Evolutionary conservation across 2,329 filamentous ascomycete species (phyloP).

Genomic region (Aureobasidium pullulans): DNA sequence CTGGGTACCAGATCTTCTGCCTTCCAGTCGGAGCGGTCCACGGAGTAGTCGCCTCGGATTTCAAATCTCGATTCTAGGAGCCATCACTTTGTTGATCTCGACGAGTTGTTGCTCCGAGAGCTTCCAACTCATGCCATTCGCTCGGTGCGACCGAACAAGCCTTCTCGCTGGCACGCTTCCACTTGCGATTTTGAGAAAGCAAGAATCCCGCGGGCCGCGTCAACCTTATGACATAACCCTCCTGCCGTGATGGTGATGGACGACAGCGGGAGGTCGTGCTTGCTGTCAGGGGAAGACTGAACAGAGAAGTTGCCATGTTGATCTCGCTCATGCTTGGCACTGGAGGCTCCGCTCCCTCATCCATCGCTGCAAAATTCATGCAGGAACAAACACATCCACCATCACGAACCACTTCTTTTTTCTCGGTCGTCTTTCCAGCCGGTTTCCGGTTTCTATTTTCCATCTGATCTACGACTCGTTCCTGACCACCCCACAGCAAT

Average conservation of each 20-base stretch:
- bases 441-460: constrained; percentile 6
- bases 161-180: not conserved
- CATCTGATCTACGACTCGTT: not conserved
- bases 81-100: not conserved
- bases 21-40: not conserved
- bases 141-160: no score
- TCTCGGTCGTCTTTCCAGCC: not conserved
- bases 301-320: not conserved
- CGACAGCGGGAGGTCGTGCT: constrained; percentile 10
- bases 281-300: not conserved
- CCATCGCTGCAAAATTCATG: not conserved
- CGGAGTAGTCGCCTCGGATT: not conserved
- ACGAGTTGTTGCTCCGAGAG: not conserved
- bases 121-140: not conserved
- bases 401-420: not conserved
- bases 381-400: not conserved
- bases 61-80: not conserved
- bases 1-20: not conserved
- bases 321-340: not conserved
- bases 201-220: constrained; percentile 1
- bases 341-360: not conserved
- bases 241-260: not conserved
- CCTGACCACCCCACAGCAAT: not conserved
- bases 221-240: constrained; percentile 7
- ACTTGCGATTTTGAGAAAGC: not conserved